These are phyloP conservation scores for Chaetoceros tenuissimus DNA, from an alignment of 108 stramenopile species.

Conservation along the genomic window DNA sequence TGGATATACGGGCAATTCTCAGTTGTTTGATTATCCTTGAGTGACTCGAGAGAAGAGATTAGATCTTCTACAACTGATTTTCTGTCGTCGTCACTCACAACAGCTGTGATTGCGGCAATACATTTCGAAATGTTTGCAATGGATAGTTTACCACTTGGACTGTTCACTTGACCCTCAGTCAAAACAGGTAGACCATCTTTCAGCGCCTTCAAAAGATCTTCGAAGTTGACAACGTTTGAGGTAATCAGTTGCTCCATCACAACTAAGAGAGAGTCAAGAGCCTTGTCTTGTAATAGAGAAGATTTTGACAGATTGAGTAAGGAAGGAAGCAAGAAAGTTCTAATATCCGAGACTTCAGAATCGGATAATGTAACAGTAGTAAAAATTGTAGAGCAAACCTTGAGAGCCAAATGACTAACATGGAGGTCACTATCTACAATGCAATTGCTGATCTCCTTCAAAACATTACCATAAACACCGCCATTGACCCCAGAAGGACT, in stretches of 20 bases:
- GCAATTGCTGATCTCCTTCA: conserved; percentile 67
- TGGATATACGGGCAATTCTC: conserved; percentile 37
- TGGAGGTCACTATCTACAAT: conserved; percentile 89
- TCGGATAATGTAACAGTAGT: too few relatives aligned
- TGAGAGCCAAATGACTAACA: conserved; percentile 76
- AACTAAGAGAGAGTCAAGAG: conserved; percentile 65
- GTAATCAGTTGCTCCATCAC: conserved; percentile 57
- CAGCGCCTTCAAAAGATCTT: conserved; percentile 57
- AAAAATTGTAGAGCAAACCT: conserved; percentile 10
- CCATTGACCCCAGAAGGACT: conserved; percentile 15
- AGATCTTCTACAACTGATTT: conserved; percentile 31
- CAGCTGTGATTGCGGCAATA: conserved; percentile 61
- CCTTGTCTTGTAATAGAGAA: conserved; percentile 83
- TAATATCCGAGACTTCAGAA: conserved; percentile 41
- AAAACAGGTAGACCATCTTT: conserved; percentile 25
- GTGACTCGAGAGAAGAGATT: conserved; percentile 35
- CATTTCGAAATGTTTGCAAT: conserved; percentile 76
- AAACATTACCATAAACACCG: conserved; percentile 51
- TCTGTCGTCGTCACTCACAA: conserved; percentile 29
- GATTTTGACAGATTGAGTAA: conserved; percentile 76
- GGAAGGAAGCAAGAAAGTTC: conserved; percentile 55
- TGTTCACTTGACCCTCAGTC: conserved; percentile 14
- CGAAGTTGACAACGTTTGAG: conserved; percentile 52
- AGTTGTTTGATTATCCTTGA: conserved; percentile 21
- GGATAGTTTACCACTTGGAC: conserved; percentile 44